Base-by-base conservation (phyloP, 1,284 basidiomycete species). In the Calocybe gambosa region DNA sequence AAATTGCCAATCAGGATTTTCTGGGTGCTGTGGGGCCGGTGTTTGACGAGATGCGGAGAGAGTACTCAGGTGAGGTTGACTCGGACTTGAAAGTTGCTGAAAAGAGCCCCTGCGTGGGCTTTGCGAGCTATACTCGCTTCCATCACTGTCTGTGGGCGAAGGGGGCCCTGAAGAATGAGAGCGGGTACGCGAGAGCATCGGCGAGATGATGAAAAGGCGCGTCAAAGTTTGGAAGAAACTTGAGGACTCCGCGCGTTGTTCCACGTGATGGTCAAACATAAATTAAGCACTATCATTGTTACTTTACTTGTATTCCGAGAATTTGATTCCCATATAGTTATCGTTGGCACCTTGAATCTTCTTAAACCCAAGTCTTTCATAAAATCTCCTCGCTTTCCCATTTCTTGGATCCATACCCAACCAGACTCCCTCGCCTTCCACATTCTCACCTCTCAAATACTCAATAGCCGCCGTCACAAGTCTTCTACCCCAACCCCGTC, bases 341-440 rank as follows among this genome's bases (percentile, higher is more conserved):
- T 65, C 64, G 39, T 68, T 67, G 5, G 70, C 73, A 0, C 73
- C 77, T 34, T 71, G 70, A 47, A 83, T 69, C 18, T 54, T 58
- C 56, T 65, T 63, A 58, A 84, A 85, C 3, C 79, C 80, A 43
- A 85, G 41, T 47, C 63, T 67, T 47, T 63, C 62, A 56, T 86
- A 85, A 59, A 84, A 85, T 49, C 55, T 63, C 55, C 66, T 72
- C 31, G 79, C 82, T n/a, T 62, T 65, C 13, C 60, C 62, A 60
- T 86, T 85, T 52, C 71, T 66, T 21, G 74, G 69, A 59, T 83
- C 79, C 56, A 82, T 57, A 7, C 81, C 81, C 15, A 85, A 58
- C 79, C 80, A 84, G 16, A 85, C 55, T 1, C 70, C 64, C 3
- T 61, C 55, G 2, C 67, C 67, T n/a, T 65, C 60, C 31, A 80